Evolutionary conservation across 768 basidiomycete genomes (phyloP).

Genomic region (Amanita phalloides): DNA sequence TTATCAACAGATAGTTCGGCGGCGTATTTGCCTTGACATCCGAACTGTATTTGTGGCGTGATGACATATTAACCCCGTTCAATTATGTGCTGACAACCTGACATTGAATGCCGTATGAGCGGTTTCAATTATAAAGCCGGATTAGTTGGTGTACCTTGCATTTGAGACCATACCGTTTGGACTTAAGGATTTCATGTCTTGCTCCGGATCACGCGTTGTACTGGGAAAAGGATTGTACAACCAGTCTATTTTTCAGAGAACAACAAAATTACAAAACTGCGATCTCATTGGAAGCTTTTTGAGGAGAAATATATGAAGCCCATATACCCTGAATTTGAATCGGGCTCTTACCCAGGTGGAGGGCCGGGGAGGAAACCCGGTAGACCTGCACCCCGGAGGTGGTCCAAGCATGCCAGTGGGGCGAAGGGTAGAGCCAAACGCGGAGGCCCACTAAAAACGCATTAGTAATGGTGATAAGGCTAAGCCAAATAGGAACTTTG

Average conservation of each 20-base stretch:
- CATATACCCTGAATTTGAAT: slow-evolving; percentile 6
- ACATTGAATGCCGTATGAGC: neutral
- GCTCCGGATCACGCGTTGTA: neutral
- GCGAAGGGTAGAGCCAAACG: slow-evolving; percentile 49
- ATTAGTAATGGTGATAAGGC: slow-evolving; percentile 9
- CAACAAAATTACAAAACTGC: neutral
- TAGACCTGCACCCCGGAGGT: slow-evolving; percentile 78
- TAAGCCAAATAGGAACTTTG: slow-evolving; percentile 37
- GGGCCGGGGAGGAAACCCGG: slow-evolving; percentile 76
- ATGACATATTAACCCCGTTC: neutral
- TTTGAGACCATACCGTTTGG: neutral
- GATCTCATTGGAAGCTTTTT: slow-evolving; percentile 29
- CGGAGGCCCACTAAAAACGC: slow-evolving; percentile 40
- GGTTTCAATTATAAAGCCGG: neutral
- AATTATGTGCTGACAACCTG: neutral
- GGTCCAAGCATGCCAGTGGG: slow-evolving; percentile 76
- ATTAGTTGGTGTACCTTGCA: neutral
- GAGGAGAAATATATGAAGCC: neutral
- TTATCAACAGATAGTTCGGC: neutral
- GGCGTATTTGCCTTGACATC: neutral
- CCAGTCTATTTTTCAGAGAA: neutral
- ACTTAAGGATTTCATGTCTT: neutral
- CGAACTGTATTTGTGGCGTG: neutral
- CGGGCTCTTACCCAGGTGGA: slow-evolving; percentile 63
- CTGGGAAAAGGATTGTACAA: neutral